Conservation (phyloP, 805 yeast genomes). For the Kurtzmaniella fragi region DNA sequence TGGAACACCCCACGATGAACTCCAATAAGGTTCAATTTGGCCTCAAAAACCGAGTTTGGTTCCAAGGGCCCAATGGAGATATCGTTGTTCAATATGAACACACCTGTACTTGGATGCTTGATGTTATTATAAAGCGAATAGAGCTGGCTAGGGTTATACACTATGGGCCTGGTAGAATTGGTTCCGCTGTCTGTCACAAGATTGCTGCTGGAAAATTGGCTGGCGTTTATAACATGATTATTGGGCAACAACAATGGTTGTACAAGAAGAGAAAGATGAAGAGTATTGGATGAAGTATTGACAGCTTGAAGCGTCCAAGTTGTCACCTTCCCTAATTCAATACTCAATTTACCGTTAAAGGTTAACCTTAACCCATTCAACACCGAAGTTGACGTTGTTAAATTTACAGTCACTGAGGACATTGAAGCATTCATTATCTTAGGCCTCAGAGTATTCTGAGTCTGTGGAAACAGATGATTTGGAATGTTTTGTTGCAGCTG, state of each 20-base stretch:
- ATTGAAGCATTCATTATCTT: slow-evolving; percentile 9
- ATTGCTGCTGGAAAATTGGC: neutral
- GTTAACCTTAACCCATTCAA: slow-evolving; percentile 40
- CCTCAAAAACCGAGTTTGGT: slow-evolving; percentile 58
- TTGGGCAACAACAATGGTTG: slow-evolving; percentile 16
- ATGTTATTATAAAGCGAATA: slow-evolving; percentile 28
- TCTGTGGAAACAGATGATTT: neutral
- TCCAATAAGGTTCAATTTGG: slow-evolving; percentile 57
- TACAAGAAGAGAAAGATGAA: slow-evolving; percentile 47
- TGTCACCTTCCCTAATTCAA: slow-evolving; percentile 54
- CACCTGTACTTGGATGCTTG: slow-evolving; percentile 46
- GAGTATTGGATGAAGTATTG: slow-evolving; percentile 48
- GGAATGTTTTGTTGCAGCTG: neutral
- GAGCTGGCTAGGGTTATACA: slow-evolving; percentile 20
- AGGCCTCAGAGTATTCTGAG: neutral
- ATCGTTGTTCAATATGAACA: slow-evolving; percentile 62
- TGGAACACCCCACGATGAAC: slow-evolving; percentile 60
- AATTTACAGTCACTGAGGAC: slow-evolving; percentile 32
- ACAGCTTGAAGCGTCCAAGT: slow-evolving; percentile 64
- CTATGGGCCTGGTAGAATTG: slow-evolving; percentile 2
- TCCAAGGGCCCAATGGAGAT: slow-evolving; percentile 58
- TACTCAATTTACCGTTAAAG: slow-evolving; percentile 58
- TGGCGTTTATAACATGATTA: neutral
- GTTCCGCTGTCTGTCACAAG: neutral
- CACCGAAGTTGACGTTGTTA: slow-evolving; percentile 24